phyloP scores from a whole-genome alignment of 495 filamentous ascomycete genomes.

The Aspergillus asperescens region DNA sequence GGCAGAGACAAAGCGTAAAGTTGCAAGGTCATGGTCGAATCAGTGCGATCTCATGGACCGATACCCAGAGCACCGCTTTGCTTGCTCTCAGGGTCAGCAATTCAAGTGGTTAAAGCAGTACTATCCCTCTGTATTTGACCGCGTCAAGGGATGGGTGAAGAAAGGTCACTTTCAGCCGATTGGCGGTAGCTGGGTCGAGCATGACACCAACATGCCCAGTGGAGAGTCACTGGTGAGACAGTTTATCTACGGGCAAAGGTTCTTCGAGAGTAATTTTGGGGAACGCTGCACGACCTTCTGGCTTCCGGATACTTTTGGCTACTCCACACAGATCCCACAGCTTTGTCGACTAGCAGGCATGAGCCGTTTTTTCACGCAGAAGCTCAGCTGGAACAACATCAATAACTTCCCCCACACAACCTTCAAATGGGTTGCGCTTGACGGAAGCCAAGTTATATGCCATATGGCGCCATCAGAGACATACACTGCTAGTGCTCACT shows the following conservation, averaged over 20 bases:
- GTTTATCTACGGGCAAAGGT: slow-evolving; percentile 89
- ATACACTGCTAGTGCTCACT: slow-evolving; percentile 90
- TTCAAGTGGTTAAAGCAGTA: slow-evolving; percentile 93
- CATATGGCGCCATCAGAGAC: slow-evolving; percentile 95
- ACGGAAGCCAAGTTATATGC: slow-evolving; percentile 93
- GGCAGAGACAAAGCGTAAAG: slow-evolving; percentile 97
- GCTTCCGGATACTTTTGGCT: slow-evolving; percentile 97
- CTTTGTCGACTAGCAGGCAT: slow-evolving; percentile 88
- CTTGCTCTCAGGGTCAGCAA: slow-evolving; percentile 89
- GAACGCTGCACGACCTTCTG: slow-evolving; percentile 87
- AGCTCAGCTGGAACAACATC: slow-evolving; percentile 96
- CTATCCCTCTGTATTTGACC: slow-evolving; percentile 82
- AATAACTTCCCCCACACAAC: slow-evolving; percentile 98
- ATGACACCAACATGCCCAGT: slow-evolving; percentile 95
- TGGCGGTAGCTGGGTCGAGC: slow-evolving; percentile 97
- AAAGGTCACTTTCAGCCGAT: slow-evolving; percentile 89
- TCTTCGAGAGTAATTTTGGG: slow-evolving; percentile 91
- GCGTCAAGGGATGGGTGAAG: slow-evolving; percentile 85
- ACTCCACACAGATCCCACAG: slow-evolving; percentile 90
- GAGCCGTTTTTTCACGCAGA: slow-evolving; percentile 95
- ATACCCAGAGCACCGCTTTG: slow-evolving; percentile 90
- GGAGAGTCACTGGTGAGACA: slow-evolving; percentile 94
- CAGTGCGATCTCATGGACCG: slow-evolving; percentile 91
- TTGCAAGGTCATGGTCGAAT: slow-evolving; percentile 92
- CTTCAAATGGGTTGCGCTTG: slow-evolving; percentile 94